A percentile compares a stretch with the other conserved stretches of the same genome.
Conservation (phyloP, 495 filamentous ascomycete genomes). For the Jackrogersella multiformis region DNA sequence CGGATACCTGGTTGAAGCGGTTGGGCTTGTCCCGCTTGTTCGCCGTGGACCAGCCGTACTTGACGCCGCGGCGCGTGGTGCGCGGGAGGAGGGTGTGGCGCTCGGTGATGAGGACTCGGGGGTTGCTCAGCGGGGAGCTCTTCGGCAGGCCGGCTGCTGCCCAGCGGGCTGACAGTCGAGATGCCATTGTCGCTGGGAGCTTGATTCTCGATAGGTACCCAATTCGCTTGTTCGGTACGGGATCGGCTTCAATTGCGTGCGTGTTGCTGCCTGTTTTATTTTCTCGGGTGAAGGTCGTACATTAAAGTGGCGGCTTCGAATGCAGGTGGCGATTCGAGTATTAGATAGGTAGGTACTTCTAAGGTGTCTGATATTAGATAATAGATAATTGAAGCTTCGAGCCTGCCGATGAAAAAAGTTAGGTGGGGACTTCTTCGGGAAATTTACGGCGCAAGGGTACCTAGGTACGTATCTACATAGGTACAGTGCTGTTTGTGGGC, state of each 20-base stretch:
- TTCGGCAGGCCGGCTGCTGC: slow-evolving; percentile 42
- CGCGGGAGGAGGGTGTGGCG: slow-evolving; percentile 54
- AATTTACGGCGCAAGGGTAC: slow-evolving; percentile 30
- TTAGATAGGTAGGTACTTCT: too few relatives aligned
- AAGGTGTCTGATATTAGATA: too few relatives aligned
- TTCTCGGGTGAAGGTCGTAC: not conserved
- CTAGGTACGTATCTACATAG: too few relatives aligned
- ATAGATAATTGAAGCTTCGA: slow-evolving; percentile 28
- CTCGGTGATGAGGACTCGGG: slow-evolving; percentile 51
- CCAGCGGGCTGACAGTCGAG: slow-evolving; percentile 62
- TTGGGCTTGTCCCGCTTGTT: slow-evolving; percentile 47
- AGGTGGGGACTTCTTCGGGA: too few relatives aligned
- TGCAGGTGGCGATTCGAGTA: too few relatives aligned
- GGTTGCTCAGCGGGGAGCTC: slow-evolving; percentile 33
- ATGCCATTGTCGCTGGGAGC: slow-evolving; percentile 60
- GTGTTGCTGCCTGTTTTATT: not conserved
- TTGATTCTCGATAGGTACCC: slow-evolving; percentile 6
- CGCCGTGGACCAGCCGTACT: slow-evolving; percentile 64
- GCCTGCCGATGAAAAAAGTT: too few relatives aligned
- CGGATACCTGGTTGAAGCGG: slow-evolving; percentile 62
- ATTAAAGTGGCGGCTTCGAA: slow-evolving; percentile 1
- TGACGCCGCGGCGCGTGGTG: slow-evolving; percentile 58
- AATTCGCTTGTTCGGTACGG: not conserved
- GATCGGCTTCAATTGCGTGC: not conserved
- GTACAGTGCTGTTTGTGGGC: slow-evolving; percentile 3